Percentiles rank a stretch among this genome's conserved stretches.
These are phyloP conservation scores for Aquilaria yunnanensis DNA, from an alignment of 345 rosid genomes.

Conservation along the genomic window DNA sequence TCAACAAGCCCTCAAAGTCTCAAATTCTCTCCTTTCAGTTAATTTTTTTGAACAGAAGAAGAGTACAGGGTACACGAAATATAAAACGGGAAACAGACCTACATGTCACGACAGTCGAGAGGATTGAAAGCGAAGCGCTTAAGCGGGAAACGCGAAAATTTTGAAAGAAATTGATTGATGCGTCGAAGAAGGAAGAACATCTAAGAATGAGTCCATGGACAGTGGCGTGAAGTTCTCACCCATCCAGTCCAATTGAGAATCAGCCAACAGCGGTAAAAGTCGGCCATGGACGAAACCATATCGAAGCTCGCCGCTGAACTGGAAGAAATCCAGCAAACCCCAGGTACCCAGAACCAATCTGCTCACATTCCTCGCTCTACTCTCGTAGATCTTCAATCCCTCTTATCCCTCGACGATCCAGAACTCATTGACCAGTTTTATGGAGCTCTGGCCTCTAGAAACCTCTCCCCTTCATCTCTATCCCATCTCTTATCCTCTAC, in stretches of 20 bases:
- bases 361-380: slow-evolving; percentile 28
- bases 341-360: slow-evolving; percentile 16
- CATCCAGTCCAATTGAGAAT: neutral
- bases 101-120: too few relatives aligned
- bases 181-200: too few relatives aligned
- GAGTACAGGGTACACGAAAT: too few relatives aligned
- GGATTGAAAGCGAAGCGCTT: neutral
- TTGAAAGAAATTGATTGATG: too few relatives aligned
- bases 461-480: slow-evolving; percentile 39
- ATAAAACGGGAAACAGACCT: too few relatives aligned
- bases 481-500: slow-evolving; percentile 42
- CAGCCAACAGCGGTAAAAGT: too few relatives aligned
- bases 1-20: slow-evolving; percentile 2
- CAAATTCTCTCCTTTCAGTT: too few relatives aligned
- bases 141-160: too few relatives aligned
- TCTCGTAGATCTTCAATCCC: slow-evolving; percentile 46
- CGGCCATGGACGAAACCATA: slow-evolving; percentile 26
- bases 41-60: too few relatives aligned
- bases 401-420: slow-evolving; percentile 39
- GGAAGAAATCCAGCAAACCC: slow-evolving; percentile 22
- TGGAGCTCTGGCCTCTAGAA: slow-evolving; percentile 37
- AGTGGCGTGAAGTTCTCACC: neutral
- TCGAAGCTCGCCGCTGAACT: slow-evolving; percentile 24
- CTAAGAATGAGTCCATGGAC: neutral
- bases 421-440: slow-evolving; percentile 40